These are phyloP conservation scores for Pichia norvegensis DNA, from an alignment of 1,139 yeast genomes.

Conservation along the genomic window DNA sequence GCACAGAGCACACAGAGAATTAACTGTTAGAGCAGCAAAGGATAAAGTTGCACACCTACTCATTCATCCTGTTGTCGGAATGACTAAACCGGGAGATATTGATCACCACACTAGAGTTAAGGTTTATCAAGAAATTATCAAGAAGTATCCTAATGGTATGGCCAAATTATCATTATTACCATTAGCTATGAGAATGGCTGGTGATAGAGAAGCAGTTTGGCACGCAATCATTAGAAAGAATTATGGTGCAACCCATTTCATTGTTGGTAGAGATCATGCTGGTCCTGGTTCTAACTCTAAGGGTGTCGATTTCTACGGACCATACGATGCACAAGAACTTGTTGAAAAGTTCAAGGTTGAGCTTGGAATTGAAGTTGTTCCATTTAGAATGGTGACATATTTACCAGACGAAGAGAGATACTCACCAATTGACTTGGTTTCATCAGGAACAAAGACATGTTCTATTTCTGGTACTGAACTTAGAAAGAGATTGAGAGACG, in stretches of 20 bases:
- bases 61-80: conserved; percentile 95
- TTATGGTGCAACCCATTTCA: conserved; percentile 94
- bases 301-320: conserved; percentile 94
- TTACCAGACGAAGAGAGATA: conserved; percentile 93
- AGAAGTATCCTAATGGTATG: conserved; percentile 89
- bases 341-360: conserved; percentile 71
- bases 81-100: conserved; percentile 96
- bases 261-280: conserved; percentile 89
- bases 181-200: conserved; percentile 98
- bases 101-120: conserved; percentile 97
- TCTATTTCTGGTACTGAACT: conserved; percentile 94
- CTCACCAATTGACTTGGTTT: conserved; percentile 90
- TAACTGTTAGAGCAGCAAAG: conserved; percentile 91
- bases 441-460: conserved; percentile 70
- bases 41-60: conserved; percentile 69
- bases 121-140: conserved; percentile 85
- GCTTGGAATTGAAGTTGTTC: conserved; percentile 83
- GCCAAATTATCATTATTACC: conserved; percentile 86
- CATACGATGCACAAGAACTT: conserved; percentile 90
- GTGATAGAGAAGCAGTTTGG: conserved; percentile 98
- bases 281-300: conserved; percentile 91
- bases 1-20: conserved; percentile 97
- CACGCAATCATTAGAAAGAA: conserved; percentile 95
- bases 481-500: conserved; percentile 79
- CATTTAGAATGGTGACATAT: conserved; percentile 95